Conservation (phyloP, 2,329 filamentous ascomycete species). For the Ophiosphaerella herpotricha region DNA sequence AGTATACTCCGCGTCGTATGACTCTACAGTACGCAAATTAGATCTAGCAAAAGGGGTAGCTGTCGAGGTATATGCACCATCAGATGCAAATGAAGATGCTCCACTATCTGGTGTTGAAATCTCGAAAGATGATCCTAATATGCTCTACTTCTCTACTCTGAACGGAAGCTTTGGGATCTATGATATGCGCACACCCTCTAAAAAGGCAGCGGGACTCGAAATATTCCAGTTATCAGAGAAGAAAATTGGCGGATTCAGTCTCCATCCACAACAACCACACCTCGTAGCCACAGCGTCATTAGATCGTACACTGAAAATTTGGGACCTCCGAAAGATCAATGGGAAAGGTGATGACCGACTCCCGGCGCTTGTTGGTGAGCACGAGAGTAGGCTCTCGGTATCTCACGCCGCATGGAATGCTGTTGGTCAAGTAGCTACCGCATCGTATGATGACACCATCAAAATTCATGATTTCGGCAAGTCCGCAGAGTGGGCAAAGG, state of each 20-base stretch:
- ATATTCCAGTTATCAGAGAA: slow-evolving; percentile 81
- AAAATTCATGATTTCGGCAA: slow-evolving; percentile 82
- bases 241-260: slow-evolving; percentile 92
- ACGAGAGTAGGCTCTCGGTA: slow-evolving; percentile 81
- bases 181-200: slow-evolving; percentile 68
- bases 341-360: slow-evolving; percentile 64
- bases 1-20: slow-evolving; percentile 86
- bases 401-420: slow-evolving; percentile 91
- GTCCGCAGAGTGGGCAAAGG: slow-evolving; percentile 55
- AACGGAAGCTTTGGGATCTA: slow-evolving; percentile 79
- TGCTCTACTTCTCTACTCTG: slow-evolving; percentile 85
- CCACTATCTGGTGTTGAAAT: slow-evolving; percentile 87
- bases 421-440: slow-evolving; percentile 84
- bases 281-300: slow-evolving; percentile 87
- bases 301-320: slow-evolving; percentile 86
- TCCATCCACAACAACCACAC: slow-evolving; percentile 80
- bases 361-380: slow-evolving; percentile 77
- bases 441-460: slow-evolving; percentile 92
- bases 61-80: slow-evolving; percentile 78
- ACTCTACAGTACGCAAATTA: slow-evolving; percentile 85
- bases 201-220: slow-evolving; percentile 57
- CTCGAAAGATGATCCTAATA: slow-evolving; percentile 68
- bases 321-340: slow-evolving; percentile 83
- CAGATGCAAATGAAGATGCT: slow-evolving; percentile 70
- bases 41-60: slow-evolving; percentile 82